Evolutionary conservation across 2,329 filamentous ascomycete genomes (phyloP).

Genomic region (Metarhizium humberi): DNA sequence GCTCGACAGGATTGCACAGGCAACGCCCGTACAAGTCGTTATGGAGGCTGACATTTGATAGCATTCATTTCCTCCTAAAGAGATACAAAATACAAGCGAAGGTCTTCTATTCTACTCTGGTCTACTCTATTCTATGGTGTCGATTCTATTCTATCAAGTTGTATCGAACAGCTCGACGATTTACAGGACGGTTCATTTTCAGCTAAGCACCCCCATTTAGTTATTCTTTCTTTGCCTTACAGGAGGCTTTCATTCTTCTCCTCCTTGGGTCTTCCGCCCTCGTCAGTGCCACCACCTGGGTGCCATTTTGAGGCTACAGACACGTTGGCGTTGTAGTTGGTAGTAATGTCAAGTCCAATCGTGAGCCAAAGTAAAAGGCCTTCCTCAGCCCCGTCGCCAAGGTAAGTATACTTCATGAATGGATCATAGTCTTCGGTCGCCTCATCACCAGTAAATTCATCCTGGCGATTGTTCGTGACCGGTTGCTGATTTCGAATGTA

Average conservation of each 20-base stretch:
- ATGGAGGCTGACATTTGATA: conserved; percentile 26
- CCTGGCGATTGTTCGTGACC: conserved; percentile 39
- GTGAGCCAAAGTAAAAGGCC: conserved; percentile 46
- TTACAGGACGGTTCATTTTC: background rate
- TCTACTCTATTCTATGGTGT: too few relatives aligned
- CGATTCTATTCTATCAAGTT: too few relatives aligned
- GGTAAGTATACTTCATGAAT: conserved; percentile 45
- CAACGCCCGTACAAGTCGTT: conserved; percentile 14
- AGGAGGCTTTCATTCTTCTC: background rate
- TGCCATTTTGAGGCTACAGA: conserved; percentile 4
- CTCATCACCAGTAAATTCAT: conserved; percentile 33
- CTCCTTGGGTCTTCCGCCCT: background rate
- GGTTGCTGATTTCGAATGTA: conserved; percentile 34
- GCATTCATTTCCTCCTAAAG: background rate
- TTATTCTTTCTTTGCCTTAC: background rate
- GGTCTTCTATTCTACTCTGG: too few relatives aligned
- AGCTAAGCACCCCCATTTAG: too few relatives aligned
- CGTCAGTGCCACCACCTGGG: conserved; percentile 1
- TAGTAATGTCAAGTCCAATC: conserved; percentile 33
- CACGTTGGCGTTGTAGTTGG: conserved; percentile 4
- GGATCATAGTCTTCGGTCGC: conserved; percentile 43
- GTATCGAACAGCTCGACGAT: background rate
- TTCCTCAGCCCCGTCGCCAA: conserved; percentile 41
- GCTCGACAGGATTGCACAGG: conserved; percentile 44
- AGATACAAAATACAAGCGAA: background rate